phyloP scores from a whole-genome alignment of 1,284 basidiomycete species.

The Boletus smithii region DNA sequence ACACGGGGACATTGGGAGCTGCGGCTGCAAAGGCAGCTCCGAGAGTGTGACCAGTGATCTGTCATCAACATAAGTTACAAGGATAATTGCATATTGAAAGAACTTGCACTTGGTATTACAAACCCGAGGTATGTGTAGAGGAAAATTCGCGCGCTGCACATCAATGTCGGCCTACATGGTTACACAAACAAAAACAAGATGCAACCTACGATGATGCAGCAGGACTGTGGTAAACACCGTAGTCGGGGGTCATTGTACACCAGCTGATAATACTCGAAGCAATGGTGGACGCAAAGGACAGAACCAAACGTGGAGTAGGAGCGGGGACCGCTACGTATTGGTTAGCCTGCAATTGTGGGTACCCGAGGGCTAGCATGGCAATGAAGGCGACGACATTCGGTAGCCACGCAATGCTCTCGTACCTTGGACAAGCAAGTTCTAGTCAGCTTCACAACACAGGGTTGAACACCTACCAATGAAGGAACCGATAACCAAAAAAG shows the following conservation, averaged over 20 bases:
- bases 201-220: slow-evolving; percentile 44
- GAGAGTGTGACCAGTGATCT: slow-evolving; percentile 59
- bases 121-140: slow-evolving; percentile 65
- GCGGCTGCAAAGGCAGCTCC: slow-evolving; percentile 64
- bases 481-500: slow-evolving; percentile 60
- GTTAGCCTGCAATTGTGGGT: slow-evolving; percentile 30
- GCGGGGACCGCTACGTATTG: slow-evolving; percentile 31
- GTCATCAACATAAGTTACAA: slow-evolving; percentile 1
- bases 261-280: slow-evolving; percentile 47
- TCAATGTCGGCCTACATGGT: no score
- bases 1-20: slow-evolving; percentile 53
- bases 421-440: slow-evolving; percentile 23
- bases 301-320: slow-evolving; percentile 29
- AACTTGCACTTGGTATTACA: slow-evolving; percentile 52
- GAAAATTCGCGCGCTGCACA: slow-evolving; percentile 50
- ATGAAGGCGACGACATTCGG: slow-evolving; percentile 67
- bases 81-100: not conserved
- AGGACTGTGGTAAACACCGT: slow-evolving; percentile 55
- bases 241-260: slow-evolving; percentile 55
- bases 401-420: slow-evolving; percentile 64
- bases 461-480: slow-evolving; percentile 45
- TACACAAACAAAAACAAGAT: slow-evolving; percentile 2
- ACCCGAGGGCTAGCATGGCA: slow-evolving; percentile 58
- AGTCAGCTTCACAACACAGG: not conserved
- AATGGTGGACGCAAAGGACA: slow-evolving; percentile 46